Base-by-base conservation (phyloP, 2,329 filamentous ascomycete genomes). In the Fusarium annulatum region DNA sequence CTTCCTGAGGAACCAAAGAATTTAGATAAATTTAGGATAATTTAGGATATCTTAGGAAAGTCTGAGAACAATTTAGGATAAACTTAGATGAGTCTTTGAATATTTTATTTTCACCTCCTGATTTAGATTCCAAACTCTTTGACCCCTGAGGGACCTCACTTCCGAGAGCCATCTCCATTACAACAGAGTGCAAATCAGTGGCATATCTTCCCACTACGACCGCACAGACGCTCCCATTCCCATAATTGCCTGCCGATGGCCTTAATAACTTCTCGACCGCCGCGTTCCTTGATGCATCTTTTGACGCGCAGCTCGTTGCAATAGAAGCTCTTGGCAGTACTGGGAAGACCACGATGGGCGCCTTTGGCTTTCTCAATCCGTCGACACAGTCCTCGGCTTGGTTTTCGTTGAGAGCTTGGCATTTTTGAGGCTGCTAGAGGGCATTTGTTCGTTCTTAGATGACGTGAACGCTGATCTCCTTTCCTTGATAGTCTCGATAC, bases 181-280 rank as follows among this genome's bases (percentile, higher is more conserved):
- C 23, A 46, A 7, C 18, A 2, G 11, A 8, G 9, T 46, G 43
- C 23, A 28, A 28, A 28, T 15, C 23, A 46, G 11, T 19, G 23
- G 23, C 18, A 28, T 18, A 46, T 46, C 18, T 28, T 46, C 18
- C 11, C 43, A 28, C 43, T 9, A 19, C 23, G 8, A 14, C 12
- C 23, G 8, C 7, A 19, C 8, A 28, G 18, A 28, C 18, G 6
- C 4, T 46, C 43, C 26, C 43, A 45, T 26, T 45, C 7, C 23
- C 18, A 2, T 46, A 4, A 1, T 14, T 14, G 23, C 19, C 23
- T 46, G 0, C 19, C 23, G 11, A 3, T 4, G 16, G 16, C 9
- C 23, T 45, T 26, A 4, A 14, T 16, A 42, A 23, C 14, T 23
- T 23, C 41, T 23, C 14, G 4, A 4, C 43, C 18, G 23, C 23